These are phyloP conservation scores for Thermochaetoides thermophila DNA, from an alignment of 495 filamentous ascomycete species.

Conservation along the genomic window DNA sequence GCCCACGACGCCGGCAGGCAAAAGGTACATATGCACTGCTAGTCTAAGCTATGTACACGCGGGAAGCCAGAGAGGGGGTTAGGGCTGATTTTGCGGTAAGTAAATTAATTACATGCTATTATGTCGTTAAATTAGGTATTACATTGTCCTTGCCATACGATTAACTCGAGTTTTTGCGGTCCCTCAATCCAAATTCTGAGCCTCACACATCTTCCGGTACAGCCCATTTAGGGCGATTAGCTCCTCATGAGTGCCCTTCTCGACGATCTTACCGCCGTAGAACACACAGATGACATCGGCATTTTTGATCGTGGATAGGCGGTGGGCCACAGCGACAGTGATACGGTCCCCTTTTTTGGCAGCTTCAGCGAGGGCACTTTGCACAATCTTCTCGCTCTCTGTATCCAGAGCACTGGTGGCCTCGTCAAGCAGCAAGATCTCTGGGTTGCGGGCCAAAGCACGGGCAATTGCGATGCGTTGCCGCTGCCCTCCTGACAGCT, in stretches of 20 bases:
- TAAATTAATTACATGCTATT: too few species aligned
- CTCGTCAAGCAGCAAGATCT: constrained; percentile 61
- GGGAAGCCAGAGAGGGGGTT: too few species aligned
- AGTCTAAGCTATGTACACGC: too few species aligned
- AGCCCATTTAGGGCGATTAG: constrained; percentile 27
- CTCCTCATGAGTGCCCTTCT: constrained; percentile 34
- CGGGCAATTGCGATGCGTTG: constrained; percentile 65
- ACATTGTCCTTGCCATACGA: too few species aligned
- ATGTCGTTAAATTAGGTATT: too few species aligned
- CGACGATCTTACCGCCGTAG: constrained; percentile 30
- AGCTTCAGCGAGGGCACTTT: constrained; percentile 49
- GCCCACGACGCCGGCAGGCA: too few species aligned
- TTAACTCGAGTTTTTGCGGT: not conserved
- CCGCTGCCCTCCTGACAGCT: constrained; percentile 61
- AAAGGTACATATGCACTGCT: too few species aligned
- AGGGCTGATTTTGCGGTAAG: too few species aligned
- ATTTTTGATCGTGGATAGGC: constrained; percentile 35
- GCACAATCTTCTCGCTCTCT: constrained; percentile 54
- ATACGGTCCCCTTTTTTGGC: constrained; percentile 39
- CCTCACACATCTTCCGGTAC: constrained; percentile 27
- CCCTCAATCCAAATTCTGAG: constrained; percentile 16
- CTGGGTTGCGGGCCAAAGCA: constrained; percentile 54
- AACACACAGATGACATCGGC: constrained; percentile 42
- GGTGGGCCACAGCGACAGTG: constrained; percentile 58
- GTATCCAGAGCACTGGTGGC: constrained; percentile 63